phyloP scores from a whole-genome alignment of 257 asterid genomes.

The Penstemon eatonii region DNA sequence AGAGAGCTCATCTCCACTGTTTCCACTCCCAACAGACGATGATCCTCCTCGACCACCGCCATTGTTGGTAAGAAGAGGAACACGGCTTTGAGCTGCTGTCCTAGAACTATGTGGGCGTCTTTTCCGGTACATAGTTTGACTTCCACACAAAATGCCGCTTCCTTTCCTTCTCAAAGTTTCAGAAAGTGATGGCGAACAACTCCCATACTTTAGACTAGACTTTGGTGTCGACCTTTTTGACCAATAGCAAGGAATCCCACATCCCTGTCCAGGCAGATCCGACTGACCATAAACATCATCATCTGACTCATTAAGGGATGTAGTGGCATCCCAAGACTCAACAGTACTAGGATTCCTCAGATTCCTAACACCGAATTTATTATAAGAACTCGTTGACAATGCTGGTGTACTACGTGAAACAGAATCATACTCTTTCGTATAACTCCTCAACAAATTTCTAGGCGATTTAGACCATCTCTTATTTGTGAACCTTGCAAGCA shows the following conservation, averaged over 20 bases:
- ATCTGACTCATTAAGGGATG: conserved; percentile 78
- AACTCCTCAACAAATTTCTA: conserved; percentile 18
- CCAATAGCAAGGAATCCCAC: conserved; percentile 98
- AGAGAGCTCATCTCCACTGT: conserved; percentile 70
- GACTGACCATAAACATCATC: conserved; percentile 81
- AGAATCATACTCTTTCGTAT: conserved; percentile 71
- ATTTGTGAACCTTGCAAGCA: conserved; percentile 65
- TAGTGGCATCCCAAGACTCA: conserved; percentile 93
- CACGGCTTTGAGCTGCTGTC: conserved; percentile 51
- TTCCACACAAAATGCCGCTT: conserved; percentile 70
- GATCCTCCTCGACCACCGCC: conserved; percentile 46
- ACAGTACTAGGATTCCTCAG: conserved; percentile 57
- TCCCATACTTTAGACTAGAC: conserved; percentile 65
- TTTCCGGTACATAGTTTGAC: conserved; percentile 48
- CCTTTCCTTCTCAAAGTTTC: conserved; percentile 90
- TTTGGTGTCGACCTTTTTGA: conserved; percentile 90
- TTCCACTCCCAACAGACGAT: conserved; percentile 44
- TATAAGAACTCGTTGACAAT: conserved; percentile 71
- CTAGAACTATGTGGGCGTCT: conserved; percentile 51
- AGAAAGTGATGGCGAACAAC: conserved; percentile 87
- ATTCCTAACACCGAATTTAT: conserved; percentile 44
- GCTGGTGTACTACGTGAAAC: conserved; percentile 75
- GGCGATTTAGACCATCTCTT: conserved; percentile 43
- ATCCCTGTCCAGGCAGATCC: conserved; percentile 81
- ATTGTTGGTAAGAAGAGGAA: conserved; percentile 59